Percentiles rank a stretch among this genome's conserved stretches.
These are phyloP conservation scores for Mortierella sp. DNA, from an alignment of 371 early-diverging fungal species.

Conservation along the genomic window DNA sequence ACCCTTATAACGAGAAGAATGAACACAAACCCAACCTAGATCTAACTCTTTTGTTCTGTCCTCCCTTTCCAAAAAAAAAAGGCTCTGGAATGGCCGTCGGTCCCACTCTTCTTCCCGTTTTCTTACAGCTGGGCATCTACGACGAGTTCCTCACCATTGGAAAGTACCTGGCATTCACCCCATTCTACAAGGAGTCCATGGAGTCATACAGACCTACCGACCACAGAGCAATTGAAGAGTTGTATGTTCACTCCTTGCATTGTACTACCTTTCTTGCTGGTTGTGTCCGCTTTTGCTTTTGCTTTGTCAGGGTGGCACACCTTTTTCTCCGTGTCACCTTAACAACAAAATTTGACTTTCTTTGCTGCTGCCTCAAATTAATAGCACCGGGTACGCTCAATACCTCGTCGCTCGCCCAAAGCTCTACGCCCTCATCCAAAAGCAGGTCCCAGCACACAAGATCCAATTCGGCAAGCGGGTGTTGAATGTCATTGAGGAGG, in stretches of 20 bases:
- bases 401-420: conserved; percentile 17
- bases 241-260: neutral
- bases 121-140: neutral
- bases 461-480: conserved; percentile 17
- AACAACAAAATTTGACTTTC: neutral
- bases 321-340: too few species aligned
- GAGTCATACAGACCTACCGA: neutral
- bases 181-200: neutral
- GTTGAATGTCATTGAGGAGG: neutral
- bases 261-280: neutral
- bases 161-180: neutral
- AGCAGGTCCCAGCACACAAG: conserved; percentile 15
- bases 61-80: neutral
- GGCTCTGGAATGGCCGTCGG: neutral
- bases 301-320: too few species aligned
- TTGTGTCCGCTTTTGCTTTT: neutral
- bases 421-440: conserved; percentile 15
- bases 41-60: neutral
- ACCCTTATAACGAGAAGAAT: neutral
- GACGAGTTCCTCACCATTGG: neutral
- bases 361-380: neutral
- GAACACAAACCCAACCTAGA: neutral
- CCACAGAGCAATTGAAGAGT: neutral
- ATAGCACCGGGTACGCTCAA: conserved; percentile 7
- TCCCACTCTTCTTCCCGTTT: neutral